Evolutionary conservation across 1,284 basidiomycete genomes (phyloP), one percentile per base, ranked within the genome.

Genomic region (Tilletia setariae): DNA sequence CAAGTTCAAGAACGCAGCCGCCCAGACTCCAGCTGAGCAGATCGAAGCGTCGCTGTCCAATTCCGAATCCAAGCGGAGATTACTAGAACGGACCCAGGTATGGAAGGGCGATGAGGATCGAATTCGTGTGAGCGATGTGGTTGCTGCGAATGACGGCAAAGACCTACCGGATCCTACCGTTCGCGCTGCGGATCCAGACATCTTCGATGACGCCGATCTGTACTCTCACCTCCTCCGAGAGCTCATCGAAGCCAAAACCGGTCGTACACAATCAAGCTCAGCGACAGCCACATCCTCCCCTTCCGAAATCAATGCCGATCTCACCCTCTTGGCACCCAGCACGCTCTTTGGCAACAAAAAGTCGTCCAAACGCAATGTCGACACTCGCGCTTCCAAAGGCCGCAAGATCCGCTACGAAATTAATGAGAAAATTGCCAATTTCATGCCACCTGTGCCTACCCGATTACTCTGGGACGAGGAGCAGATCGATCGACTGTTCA

Each of bases 141-240:
- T 16, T 3, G 30, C 16, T 0, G 44, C 32, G 1, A 49, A 63
- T 8, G 62, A 15, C 19, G 53, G 11, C 28, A 35, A 63, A 13
- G 64, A 56, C 7, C 11, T 11, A 15, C 16, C 15, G 11, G 30
- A 61, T 46, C 7, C 44, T 13, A 7, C 49, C 2, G 25, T 21
- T 19, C 30, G 32, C 25, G 46, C 25, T 32, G 8, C 64, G 28
- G 73, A 77, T 56, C 63, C n/a, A 1, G 72, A 81, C 21, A 72
- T 78, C 1, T 82, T 81, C 46, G 80, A 82, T 71, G 80, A 82
- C 49, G 72, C 75, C 32, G 80, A 82, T 64, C 80, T 82, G 67
- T 82, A 82, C 68, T 68, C 72, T 3, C 62, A 71, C 11, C 64
- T 82, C 23, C 75, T 82, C 30, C 75, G 79, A 16, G 80, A 81